Evolutionary conservation across 192 early-diverging fungal species (phyloP).

Genomic region (Coemansia sp.): DNA sequence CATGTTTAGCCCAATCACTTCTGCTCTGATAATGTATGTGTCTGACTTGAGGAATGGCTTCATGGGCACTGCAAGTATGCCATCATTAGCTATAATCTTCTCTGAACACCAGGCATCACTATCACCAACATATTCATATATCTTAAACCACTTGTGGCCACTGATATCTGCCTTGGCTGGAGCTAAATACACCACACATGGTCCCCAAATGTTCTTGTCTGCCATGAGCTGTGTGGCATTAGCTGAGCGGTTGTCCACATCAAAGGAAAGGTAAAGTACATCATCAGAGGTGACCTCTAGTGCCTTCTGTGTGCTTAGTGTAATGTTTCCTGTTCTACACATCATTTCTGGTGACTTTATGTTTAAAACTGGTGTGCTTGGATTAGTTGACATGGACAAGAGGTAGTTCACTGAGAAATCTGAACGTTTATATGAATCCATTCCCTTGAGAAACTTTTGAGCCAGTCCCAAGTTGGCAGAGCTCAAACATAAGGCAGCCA

Average conservation of each 20-base stretch:
- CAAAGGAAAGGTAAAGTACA: neutral
- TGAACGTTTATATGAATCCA: neutral
- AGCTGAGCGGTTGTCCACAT: neutral
- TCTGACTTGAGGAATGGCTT: neutral
- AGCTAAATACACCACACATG: neutral
- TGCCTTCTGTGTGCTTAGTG: neutral
- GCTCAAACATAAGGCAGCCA: neutral
- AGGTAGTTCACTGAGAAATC: neutral
- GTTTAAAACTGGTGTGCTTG: neutral
- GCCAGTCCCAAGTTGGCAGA: neutral
- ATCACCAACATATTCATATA: neutral
- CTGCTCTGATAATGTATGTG: neutral
- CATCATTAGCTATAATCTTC: neutral
- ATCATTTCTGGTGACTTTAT: neutral
- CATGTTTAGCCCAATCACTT: slow-evolving; percentile 8
- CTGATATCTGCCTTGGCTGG: slow-evolving; percentile 1
- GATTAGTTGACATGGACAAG: neutral
- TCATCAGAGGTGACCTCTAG: neutral
- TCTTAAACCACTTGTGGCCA: slow-evolving; percentile 1
- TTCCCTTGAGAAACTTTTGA: slow-evolving; percentile 7
- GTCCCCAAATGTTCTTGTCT: slow-evolving; percentile 3
- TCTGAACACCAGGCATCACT: neutral
- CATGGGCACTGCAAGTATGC: slow-evolving; percentile 7
- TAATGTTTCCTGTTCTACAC: neutral
- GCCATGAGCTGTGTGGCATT: neutral